These are phyloP conservation scores for Barnettozyma sp. DNA, from an alignment of 805 yeast genomes.

Conservation along the genomic window DNA sequence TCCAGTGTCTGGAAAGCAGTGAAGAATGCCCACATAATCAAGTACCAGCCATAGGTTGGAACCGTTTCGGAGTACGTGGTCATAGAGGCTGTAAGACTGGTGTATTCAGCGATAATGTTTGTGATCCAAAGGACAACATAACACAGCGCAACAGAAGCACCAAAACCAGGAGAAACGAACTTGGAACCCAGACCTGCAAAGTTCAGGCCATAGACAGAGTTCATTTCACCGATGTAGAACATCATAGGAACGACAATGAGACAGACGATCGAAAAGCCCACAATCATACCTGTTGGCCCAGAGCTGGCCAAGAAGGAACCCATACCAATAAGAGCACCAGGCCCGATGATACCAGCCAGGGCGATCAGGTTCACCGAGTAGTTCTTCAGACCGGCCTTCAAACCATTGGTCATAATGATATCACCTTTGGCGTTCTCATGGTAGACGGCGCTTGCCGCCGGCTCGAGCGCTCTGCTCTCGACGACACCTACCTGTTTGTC, in stretches of 20 bases:
- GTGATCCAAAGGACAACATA: conserved; percentile 53
- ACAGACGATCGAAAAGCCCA: conserved; percentile 48
- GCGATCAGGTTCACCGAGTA: conserved; percentile 46
- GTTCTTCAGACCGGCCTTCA: conserved; percentile 42
- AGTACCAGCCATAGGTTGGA: conserved; percentile 49
- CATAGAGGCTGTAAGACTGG: conserved; percentile 44
- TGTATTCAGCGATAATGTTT: conserved; percentile 48
- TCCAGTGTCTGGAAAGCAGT: conserved; percentile 44
- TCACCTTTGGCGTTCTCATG: conserved; percentile 22
- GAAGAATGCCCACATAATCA: conserved; percentile 47
- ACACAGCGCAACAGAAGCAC: conserved; percentile 48
- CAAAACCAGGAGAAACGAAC: conserved; percentile 48
- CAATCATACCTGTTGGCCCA: conserved; percentile 47
- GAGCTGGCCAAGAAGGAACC: conserved; percentile 43
- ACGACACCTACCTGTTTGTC: conserved; percentile 2
- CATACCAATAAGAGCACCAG: conserved; percentile 49
- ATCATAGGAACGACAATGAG: conserved; percentile 47
- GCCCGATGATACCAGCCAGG: conserved; percentile 54
- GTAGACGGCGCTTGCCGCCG: conserved; percentile 9
- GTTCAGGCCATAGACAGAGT: conserved; percentile 46
- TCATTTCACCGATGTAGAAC: conserved; percentile 49
- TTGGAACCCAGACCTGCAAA: conserved; percentile 46
- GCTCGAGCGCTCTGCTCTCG: not conserved
- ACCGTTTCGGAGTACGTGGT: conserved; percentile 44
- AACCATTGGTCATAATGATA: conserved; percentile 27